These are phyloP conservation scores for Vanilla planifolia DNA, from an alignment of 106 monocot species.

Conservation along the genomic window DNA sequence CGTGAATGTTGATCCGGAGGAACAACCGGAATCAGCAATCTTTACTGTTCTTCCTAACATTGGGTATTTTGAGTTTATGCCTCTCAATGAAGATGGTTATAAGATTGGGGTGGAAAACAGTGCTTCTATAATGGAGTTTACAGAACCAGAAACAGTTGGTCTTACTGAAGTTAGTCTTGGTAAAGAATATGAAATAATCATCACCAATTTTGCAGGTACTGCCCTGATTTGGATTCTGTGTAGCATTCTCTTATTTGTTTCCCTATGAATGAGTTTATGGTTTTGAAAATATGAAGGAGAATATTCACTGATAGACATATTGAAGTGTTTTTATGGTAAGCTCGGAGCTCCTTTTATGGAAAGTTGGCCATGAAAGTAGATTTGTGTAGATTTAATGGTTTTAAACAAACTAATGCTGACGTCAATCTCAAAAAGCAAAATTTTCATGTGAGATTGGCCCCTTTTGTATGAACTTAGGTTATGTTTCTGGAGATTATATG, in stretches of 20 bases:
- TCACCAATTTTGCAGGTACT: slow-evolving; percentile 53
- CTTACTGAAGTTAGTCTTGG: slow-evolving; percentile 64
- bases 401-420: too few relatives aligned
- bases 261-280: too few relatives aligned
- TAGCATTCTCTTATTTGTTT: neutral
- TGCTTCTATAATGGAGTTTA: slow-evolving; percentile 20
- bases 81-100: slow-evolving; percentile 27
- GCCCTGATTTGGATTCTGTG: slow-evolving; percentile 27
- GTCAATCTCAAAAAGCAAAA: too few relatives aligned
- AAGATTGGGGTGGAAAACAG: slow-evolving; percentile 11
- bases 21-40: slow-evolving; percentile 46
- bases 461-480: too few relatives aligned
- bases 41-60: slow-evolving; percentile 76
- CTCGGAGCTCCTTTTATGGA: neutral
- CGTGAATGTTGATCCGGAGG: slow-evolving; percentile 48
- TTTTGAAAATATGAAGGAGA: neutral
- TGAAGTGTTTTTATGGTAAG: neutral
- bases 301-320: neutral
- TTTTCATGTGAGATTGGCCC: too few relatives aligned
- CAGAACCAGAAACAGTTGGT: slow-evolving; percentile 61
- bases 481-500: too few relatives aligned
- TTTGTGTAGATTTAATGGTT: slow-evolving; percentile 11
- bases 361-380: neutral
- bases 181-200: slow-evolving; percentile 57
- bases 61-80: slow-evolving; percentile 87